These are phyloP conservation scores for Leccinum subgranulosum DNA, from an alignment of 768 basidiomycete genomes.

Conservation along the genomic window DNA sequence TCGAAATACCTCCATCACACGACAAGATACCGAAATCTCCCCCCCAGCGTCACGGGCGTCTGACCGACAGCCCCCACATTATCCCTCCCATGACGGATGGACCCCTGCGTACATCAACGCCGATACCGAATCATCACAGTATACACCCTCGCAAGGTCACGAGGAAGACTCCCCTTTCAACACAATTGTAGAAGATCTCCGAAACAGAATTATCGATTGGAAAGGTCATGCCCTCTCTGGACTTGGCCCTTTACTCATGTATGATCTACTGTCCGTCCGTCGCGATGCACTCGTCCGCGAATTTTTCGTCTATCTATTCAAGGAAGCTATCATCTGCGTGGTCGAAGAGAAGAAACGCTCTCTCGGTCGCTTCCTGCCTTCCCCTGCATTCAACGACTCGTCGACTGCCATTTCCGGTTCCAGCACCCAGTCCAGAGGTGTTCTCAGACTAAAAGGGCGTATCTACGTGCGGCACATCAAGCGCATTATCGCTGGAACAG, in stretches of 20 bases:
- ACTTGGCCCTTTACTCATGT: slow-evolving; percentile 87
- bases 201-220: slow-evolving; percentile 92
- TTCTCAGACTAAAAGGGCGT: slow-evolving; percentile 87
- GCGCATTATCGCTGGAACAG: slow-evolving; percentile 76
- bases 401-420: slow-evolving; percentile 39
- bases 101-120: slow-evolving; percentile 26
- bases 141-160: slow-evolving; percentile 16
- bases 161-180: slow-evolving; percentile 77
- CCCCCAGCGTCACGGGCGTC: slow-evolving; percentile 6
- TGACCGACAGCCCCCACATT: slow-evolving; percentile 18
- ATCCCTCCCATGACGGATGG: slow-evolving; percentile 23
- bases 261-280: slow-evolving; percentile 85
- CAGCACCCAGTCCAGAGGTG: slow-evolving; percentile 47
- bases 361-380: slow-evolving; percentile 69
- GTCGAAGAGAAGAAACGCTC: slow-evolving; percentile 91
- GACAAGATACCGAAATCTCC: slow-evolving; percentile 22
- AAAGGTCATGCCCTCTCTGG: slow-evolving; percentile 90
- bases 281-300: slow-evolving; percentile 88
- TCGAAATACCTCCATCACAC: slow-evolving; percentile 24
- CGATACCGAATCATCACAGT: slow-evolving; percentile 33
- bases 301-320: slow-evolving; percentile 96
- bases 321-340: slow-evolving; percentile 98
- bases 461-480: slow-evolving; percentile 96
- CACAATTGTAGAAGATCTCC: slow-evolving; percentile 84
- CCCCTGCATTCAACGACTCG: slow-evolving; percentile 53